These are phyloP conservation scores for Pichia californica DNA, from an alignment of 805 yeast genomes.

Conservation along the genomic window DNA sequence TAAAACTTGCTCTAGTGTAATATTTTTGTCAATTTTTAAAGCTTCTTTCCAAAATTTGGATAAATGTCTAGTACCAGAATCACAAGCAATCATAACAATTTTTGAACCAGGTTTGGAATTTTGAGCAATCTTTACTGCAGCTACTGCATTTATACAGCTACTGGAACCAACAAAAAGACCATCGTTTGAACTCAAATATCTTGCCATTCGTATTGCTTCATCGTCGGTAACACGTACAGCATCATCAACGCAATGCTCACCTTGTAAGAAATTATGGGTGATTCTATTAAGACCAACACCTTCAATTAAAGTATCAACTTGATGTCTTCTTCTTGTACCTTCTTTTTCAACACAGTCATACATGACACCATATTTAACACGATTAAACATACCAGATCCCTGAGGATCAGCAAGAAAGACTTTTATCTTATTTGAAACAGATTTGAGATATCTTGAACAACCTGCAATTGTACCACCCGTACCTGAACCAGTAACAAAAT, in stretches of 20 bases:
- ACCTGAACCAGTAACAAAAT: slow-evolving; percentile 87
- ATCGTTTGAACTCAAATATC: slow-evolving; percentile 69
- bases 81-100: slow-evolving; percentile 85
- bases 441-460: slow-evolving; percentile 68
- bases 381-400: slow-evolving; percentile 85
- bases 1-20: slow-evolving; percentile 35
- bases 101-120: slow-evolving; percentile 49
- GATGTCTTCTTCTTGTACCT: slow-evolving; percentile 92
- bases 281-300: slow-evolving; percentile 89
- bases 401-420: slow-evolving; percentile 89
- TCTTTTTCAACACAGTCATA: slow-evolving; percentile 83
- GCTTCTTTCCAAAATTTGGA: slow-evolving; percentile 90
- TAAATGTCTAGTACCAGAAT: slow-evolving; percentile 83
- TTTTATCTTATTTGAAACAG: slow-evolving; percentile 33
- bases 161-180: slow-evolving; percentile 91
- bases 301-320: slow-evolving; percentile 90
- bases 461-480: slow-evolving; percentile 98
- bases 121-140: slow-evolving; percentile 60
- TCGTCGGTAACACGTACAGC: slow-evolving; percentile 73
- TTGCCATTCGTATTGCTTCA: slow-evolving; percentile 86
- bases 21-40: slow-evolving; percentile 28
- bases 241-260: slow-evolving; percentile 65
- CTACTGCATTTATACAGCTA: slow-evolving; percentile 91
- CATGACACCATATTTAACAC: slow-evolving; percentile 89
- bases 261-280: slow-evolving; percentile 73